phyloP scores from a whole-genome alignment of 2,329 filamentous ascomycete genomes.

The Chaetomiaceae sp. region DNA sequence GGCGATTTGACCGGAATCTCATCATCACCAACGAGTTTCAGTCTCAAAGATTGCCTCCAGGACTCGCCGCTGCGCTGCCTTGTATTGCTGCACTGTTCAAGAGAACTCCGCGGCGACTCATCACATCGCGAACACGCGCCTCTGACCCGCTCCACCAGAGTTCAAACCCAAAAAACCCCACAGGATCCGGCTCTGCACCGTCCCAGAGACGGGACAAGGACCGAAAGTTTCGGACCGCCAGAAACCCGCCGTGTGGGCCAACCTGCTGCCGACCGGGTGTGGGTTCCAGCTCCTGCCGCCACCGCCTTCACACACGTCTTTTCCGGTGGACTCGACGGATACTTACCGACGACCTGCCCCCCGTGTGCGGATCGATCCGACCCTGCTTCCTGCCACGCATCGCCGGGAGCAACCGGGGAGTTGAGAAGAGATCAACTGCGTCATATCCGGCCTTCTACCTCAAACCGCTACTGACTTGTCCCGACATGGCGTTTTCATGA shows the following conservation, averaged over 20 bases:
- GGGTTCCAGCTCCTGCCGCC: too few species aligned
- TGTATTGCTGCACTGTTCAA: too few species aligned
- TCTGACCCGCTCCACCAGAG: not conserved
- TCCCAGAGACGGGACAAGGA: not conserved
- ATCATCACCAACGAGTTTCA: too few species aligned
- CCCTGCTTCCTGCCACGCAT: too few species aligned
- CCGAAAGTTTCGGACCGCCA: not conserved
- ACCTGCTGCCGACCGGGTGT: not conserved
- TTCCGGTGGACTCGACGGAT: too few species aligned
- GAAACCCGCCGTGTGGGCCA: not conserved
- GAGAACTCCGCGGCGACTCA: not conserved
- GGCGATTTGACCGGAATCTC: too few species aligned
- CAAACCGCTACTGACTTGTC: not conserved
- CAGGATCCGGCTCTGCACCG: slow-evolving; percentile 1
- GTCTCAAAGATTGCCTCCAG: too few species aligned
- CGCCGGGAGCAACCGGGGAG: not conserved
- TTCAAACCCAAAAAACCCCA: not conserved
- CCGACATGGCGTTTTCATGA: slow-evolving; percentile 11
- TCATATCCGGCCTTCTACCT: not conserved
- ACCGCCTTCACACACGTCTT: not conserved
- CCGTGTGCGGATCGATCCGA: too few species aligned
- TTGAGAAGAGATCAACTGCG: not conserved
- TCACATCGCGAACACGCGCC: slow-evolving; percentile 4
- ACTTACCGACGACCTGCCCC: too few species aligned
- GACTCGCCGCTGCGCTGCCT: not conserved